Percentiles rank a stretch among this genome's conserved stretches.
phyloP scores from a whole-genome alignment of 106 monocot genomes.

The Narthecium ossifragum region DNA sequence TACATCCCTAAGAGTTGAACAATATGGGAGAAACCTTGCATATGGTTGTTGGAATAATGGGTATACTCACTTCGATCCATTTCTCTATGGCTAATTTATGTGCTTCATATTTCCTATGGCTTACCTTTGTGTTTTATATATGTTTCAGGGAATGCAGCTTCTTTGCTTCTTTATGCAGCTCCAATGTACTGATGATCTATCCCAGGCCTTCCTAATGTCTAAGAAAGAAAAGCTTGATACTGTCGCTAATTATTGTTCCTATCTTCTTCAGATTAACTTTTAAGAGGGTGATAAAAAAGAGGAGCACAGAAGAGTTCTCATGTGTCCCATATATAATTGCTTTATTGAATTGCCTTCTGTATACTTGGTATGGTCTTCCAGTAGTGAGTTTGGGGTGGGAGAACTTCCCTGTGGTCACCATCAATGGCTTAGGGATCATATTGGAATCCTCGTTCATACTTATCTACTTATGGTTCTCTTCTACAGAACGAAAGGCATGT shows the following conservation, averaged over 20 bases:
- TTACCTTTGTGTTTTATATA: neutral
- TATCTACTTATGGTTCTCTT: slow-evolving; percentile 49
- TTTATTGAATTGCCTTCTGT: slow-evolving; percentile 61
- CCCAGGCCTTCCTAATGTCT: neutral
- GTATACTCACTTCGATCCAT: slow-evolving; percentile 11
- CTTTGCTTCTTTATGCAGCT: slow-evolving; percentile 56
- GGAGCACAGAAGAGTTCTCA: slow-evolving; percentile 57
- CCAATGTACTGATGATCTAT: slow-evolving; percentile 31
- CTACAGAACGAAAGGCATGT: slow-evolving; percentile 36
- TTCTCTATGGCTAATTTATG: neutral
- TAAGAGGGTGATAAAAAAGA: slow-evolving; percentile 46
- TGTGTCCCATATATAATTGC: slow-evolving; percentile 67
- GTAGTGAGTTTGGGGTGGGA: slow-evolving; percentile 58
- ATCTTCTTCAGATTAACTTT: slow-evolving; percentile 49
- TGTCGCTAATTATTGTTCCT: neutral
- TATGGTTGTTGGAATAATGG: slow-evolving; percentile 45
- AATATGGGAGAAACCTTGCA: slow-evolving; percentile 30
- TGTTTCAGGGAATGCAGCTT: slow-evolving; percentile 57
- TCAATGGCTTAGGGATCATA: slow-evolving; percentile 62
- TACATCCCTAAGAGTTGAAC: neutral
- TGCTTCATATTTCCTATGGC: neutral
- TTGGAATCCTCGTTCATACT: slow-evolving; percentile 53
- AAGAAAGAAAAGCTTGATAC: neutral
- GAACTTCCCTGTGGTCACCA: slow-evolving; percentile 52
- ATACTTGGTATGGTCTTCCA: slow-evolving; percentile 75